Base-by-base conservation (phyloP, 257 asterid species). In the Salvia splendens region DNA sequence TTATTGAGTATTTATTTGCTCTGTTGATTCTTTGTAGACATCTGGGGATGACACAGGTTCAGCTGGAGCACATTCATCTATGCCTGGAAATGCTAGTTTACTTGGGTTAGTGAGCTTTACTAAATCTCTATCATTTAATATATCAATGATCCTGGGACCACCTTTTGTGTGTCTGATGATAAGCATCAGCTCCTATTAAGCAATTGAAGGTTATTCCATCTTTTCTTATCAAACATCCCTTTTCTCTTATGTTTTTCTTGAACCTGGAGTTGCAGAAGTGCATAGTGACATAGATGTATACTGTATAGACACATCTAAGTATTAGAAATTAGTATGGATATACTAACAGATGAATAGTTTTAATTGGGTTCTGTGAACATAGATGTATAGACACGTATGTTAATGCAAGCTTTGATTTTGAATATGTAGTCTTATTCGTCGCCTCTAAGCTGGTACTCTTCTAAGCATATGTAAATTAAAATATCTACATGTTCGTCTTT, bases 21-120 rank as follows among this genome's bases (percentile, higher is more conserved):
- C 36, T 52, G 85, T 70, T 75, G 68, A 62, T 64, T 78, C 65
- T 74, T 20, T 62, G 6, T 50, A 93, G 99, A 70, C 86, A 59
- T 71, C 84, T 3, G 95, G 89, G 67, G 97, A 88, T 70, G 49
- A 72, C 67, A 73, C 84, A n/a, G 85, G 86, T 65, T 40, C 77
- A 38, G 76, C 85, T 52, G 83, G 83, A 82, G 59, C 76, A 69
- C 82, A 72, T 69, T 71, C 90, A 62, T 85, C 88, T 24, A 55
- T 85, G 52, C 96, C 94, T 45, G 99, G 97, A 85, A 90, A 88
- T 81, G 92, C 95, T 75, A 81, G 99, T 84, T 84, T 93, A 75
- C 92, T 93, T 59, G 99, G 97, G 97, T 93, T 86, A 50, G 89
- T 60, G 62, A 61, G 66, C 46, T 68, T 24, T 38, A 61, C 69